A percentile compares a stretch with the other conserved stretches of the same genome.
Evolutionary conservation across 768 basidiomycete species (phyloP).

Genomic region (Hydnomerulius pinastri): DNA sequence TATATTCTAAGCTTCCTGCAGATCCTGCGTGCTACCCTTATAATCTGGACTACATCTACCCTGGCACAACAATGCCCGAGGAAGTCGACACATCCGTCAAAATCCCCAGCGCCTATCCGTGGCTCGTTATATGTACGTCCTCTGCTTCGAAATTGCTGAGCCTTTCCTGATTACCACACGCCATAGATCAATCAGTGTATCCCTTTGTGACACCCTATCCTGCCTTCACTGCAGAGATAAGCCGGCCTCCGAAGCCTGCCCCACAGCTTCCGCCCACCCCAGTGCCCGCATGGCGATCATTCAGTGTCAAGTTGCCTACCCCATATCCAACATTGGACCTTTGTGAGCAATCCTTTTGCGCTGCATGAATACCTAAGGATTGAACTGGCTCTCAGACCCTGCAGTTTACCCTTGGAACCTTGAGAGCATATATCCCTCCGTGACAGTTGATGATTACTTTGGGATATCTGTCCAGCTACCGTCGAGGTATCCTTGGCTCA

Average conservation of each 20-base stretch:
- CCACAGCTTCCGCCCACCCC: neutral
- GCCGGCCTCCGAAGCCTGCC: conserved; percentile 2
- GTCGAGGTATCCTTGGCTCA: conserved; percentile 23
- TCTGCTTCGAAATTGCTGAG: neutral
- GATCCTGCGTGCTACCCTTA: conserved; percentile 44
- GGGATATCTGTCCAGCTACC: neutral
- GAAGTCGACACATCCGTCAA: conserved; percentile 8
- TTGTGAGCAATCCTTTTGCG: conserved; percentile 29
- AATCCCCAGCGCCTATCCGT: conserved; percentile 32
- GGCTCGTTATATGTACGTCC: conserved; percentile 39
- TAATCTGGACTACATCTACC: conserved; percentile 40
- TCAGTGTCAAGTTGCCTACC: conserved; percentile 14
- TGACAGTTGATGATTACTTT: conserved; percentile 2
- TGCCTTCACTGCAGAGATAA: conserved; percentile 3
- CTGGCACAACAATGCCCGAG: conserved; percentile 5
- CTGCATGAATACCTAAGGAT: neutral
- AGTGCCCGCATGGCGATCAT: neutral
- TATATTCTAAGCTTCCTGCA: conserved; percentile 12
- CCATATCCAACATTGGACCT: conserved; percentile 32
- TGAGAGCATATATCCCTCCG: conserved; percentile 23
- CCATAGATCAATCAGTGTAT: conserved; percentile 24
- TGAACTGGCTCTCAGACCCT: conserved; percentile 10
- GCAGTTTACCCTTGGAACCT: conserved; percentile 32
- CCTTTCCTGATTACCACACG: neutral
- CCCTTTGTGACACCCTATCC: conserved; percentile 22